Conservation (phyloP, 2,329 filamentous ascomycete species). For the Zelopaecilomyces penicillatus region DNA sequence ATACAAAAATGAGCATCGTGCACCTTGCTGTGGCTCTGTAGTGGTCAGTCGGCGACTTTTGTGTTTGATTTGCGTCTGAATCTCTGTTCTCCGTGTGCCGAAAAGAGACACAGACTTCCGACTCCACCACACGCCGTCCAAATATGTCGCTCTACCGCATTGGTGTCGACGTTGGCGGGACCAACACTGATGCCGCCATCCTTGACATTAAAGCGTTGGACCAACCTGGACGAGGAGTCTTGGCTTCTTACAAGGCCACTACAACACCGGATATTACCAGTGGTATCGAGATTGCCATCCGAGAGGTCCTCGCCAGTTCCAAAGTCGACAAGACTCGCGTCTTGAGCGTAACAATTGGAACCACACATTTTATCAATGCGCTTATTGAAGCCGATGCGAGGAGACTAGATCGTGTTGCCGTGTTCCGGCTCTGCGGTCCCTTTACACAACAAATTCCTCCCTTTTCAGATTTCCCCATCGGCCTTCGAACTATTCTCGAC, state of each 20-base stretch:
- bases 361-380: constrained; percentile 42
- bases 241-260: constrained; percentile 39
- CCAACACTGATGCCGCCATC: constrained; percentile 36
- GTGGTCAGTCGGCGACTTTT: too few species aligned
- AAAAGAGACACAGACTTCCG: too few species aligned
- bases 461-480: constrained; percentile 36
- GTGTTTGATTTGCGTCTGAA: too few species aligned
- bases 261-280: constrained; percentile 43
- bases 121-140: too few species aligned
- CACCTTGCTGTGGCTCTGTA: too few species aligned
- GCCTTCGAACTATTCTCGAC: constrained; percentile 30
- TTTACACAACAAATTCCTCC: constrained; percentile 36
- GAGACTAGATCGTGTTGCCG: constrained; percentile 35
- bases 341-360: constrained; percentile 41
- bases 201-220: constrained; percentile 31
- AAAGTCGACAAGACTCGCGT: constrained; percentile 29
- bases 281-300: constrained; percentile 39
- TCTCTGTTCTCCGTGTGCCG: too few species aligned
- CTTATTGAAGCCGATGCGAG: constrained; percentile 36
- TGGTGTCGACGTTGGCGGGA: constrained; percentile 33
- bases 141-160: constrained; percentile 35
- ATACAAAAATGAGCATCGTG: too few species aligned
- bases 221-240: constrained; percentile 29
- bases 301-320: constrained; percentile 31
- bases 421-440: constrained; percentile 37